Base-by-base conservation (phyloP, 148 eudicot genomes). In the Fagopyrum tataricum region DNA sequence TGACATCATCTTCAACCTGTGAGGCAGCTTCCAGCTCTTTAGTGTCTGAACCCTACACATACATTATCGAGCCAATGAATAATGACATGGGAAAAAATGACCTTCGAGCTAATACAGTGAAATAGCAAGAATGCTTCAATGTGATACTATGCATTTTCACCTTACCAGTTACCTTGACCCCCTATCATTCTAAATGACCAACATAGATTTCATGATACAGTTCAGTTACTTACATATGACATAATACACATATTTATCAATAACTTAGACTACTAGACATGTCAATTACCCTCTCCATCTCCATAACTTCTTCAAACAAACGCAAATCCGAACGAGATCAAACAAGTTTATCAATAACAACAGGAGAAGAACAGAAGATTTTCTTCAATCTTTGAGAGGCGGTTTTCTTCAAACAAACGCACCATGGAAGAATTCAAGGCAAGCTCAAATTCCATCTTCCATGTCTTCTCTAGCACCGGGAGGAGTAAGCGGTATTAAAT, bases 1-100 rank as follows among this genome's bases (percentile, higher is more conserved):
- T 94, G 55, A 94, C 85, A 71, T 85, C 96, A 80, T 89, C 93
- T 37, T 89, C 90, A 78, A 84, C 83, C 80, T 79, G 88, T 72
- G 98, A 91, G 70, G 98, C 95, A 78, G 97, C 91, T 73, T 89
- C 85, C 80, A 94, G 86, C 86, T 94, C 91, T 56, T 88, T 86
- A 75, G 84, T 88, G 15, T 88, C 93, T 70, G 93, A 78, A 75
- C 97, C 96, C 98, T 95, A 80, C 72, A 84, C 20, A 66, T 52
- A 40, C 52, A 44, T 66, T 42, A 7, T 42, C 10, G 40, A 9
- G 21, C 31, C 20, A n/a, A 72, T 67, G 78, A 37, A 66, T 46
- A 47, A 39, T 37, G 26, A 42, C 37, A 37, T 43, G 37, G n/a
- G 2, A 62, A n/a, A 62, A 31, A 14, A 62, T 14, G n/a, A 7